Conservation (phyloP, 2,329 filamentous ascomycete genomes). For the Pyrenophora teres region DNA sequence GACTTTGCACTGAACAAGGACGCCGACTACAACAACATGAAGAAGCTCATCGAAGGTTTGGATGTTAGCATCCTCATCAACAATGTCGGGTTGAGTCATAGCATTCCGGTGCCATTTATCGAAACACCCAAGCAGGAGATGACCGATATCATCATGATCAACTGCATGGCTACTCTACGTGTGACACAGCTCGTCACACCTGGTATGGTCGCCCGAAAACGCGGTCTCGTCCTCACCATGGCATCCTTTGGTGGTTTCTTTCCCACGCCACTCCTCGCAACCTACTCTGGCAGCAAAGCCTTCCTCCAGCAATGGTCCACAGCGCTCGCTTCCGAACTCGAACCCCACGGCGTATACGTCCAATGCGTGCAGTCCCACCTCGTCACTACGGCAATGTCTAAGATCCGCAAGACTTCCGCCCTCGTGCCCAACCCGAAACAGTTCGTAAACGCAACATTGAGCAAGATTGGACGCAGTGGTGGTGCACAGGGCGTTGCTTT, state of each 20-base stretch:
- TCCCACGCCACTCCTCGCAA: constrained; percentile 89
- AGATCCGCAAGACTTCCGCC: constrained; percentile 78
- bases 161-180: constrained; percentile 87
- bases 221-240: constrained; percentile 93
- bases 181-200: constrained; percentile 85
- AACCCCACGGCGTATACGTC: constrained; percentile 80
- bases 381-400: constrained; percentile 95
- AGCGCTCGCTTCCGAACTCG: constrained; percentile 81
- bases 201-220: constrained; percentile 80
- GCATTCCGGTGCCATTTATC: constrained; percentile 86
- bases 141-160: constrained; percentile 89
- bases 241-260: constrained; percentile 93
- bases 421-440: constrained; percentile 79
- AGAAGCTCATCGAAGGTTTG: constrained; percentile 69
- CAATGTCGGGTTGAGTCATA: constrained; percentile 95
- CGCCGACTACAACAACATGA: constrained; percentile 76
- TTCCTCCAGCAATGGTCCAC: constrained; percentile 97
- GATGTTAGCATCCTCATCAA: constrained; percentile 91
- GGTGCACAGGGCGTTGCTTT: constrained; percentile 78
- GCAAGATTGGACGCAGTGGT: constrained; percentile 78
- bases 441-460: constrained; percentile 79
- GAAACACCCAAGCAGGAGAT: constrained; percentile 80
- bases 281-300: constrained; percentile 96
- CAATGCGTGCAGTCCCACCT: constrained; percentile 91
- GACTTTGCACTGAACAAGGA: constrained; percentile 84